Evolutionary conservation across 2,329 filamentous ascomycete species (phyloP).

Genomic region (Coleophoma cylindrospora): DNA sequence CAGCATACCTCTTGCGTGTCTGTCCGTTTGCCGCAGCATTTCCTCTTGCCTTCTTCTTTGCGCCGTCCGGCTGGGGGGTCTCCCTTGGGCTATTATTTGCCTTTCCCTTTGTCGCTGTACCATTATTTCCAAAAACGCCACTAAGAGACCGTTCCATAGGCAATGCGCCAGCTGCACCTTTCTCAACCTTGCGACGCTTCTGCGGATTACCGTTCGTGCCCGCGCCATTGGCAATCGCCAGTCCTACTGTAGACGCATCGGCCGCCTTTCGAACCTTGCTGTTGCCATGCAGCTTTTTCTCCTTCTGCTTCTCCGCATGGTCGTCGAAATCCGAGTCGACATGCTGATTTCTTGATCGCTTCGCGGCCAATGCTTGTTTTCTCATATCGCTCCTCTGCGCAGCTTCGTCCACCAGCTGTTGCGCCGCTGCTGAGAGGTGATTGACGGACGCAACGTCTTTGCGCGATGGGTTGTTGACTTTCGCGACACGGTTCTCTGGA

Average conservation of each 20-base stretch:
- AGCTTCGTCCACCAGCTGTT: constrained; percentile 76
- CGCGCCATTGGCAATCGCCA: constrained; percentile 58
- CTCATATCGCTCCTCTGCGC: constrained; percentile 79
- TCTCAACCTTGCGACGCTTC: constrained; percentile 81
- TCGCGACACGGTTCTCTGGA: constrained; percentile 69
- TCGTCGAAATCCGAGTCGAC: constrained; percentile 81
- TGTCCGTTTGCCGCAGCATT: constrained; percentile 59
- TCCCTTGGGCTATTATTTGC: constrained; percentile 57
- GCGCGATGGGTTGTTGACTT: constrained; percentile 66
- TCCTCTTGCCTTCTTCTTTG: constrained; percentile 70
- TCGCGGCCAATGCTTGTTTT: constrained; percentile 75
- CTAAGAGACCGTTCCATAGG: constrained; percentile 67
- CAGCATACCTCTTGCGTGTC: constrained; percentile 70
- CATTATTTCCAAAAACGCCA: constrained; percentile 43
- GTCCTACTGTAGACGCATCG: constrained; percentile 49
- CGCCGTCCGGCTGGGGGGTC: constrained; percentile 59
- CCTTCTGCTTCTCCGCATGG: constrained; percentile 40
- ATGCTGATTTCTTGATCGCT: constrained; percentile 53
- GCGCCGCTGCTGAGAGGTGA: constrained; percentile 57
- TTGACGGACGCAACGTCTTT: constrained; percentile 68
- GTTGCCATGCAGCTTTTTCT: constrained; percentile 58
- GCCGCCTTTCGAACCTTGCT: constrained; percentile 60
- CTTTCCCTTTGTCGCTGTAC: constrained; percentile 48
- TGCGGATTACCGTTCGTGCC: constrained; percentile 46
- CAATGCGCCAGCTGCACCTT: constrained; percentile 43